phyloP scores from a whole-genome alignment of 2,329 filamentous ascomycete species.

The Colletotrichum horii region DNA sequence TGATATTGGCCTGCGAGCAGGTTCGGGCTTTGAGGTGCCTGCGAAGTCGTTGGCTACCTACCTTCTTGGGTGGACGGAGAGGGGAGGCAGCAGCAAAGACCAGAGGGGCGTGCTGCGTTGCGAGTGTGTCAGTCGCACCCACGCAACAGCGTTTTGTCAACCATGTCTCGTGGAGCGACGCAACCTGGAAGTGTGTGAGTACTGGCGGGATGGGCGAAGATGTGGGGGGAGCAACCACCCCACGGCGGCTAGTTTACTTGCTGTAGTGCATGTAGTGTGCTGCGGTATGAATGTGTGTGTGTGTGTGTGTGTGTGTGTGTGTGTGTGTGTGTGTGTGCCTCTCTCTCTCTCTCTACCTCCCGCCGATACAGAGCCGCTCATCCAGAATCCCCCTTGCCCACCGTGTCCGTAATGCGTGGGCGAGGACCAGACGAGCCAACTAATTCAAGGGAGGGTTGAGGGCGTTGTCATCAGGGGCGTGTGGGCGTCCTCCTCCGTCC shows the following conservation, averaged over 20 bases:
- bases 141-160: conserved; percentile 7
- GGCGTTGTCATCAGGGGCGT: not conserved
- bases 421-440: not conserved
- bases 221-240: not conserved
- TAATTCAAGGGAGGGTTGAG: not conserved
- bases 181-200: not conserved
- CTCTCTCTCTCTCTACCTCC: not conserved
- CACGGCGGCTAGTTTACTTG: not conserved
- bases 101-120: not conserved
- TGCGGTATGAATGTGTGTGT: no score
- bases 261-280: no score
- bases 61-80: not conserved
- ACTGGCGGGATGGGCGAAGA: not conserved
- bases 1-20: not conserved
- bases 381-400: not conserved
- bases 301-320: no score
- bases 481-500: not conserved
- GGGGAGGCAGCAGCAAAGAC: not conserved
- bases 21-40: not conserved
- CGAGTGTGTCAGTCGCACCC: not conserved
- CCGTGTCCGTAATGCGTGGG: not conserved
- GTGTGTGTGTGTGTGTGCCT: no score
- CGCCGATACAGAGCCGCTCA: not conserved
- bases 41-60: not conserved
- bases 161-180: not conserved